Evolutionary conservation across 768 basidiomycete genomes (phyloP).

Genomic region (Amylocystis lapponica): DNA sequence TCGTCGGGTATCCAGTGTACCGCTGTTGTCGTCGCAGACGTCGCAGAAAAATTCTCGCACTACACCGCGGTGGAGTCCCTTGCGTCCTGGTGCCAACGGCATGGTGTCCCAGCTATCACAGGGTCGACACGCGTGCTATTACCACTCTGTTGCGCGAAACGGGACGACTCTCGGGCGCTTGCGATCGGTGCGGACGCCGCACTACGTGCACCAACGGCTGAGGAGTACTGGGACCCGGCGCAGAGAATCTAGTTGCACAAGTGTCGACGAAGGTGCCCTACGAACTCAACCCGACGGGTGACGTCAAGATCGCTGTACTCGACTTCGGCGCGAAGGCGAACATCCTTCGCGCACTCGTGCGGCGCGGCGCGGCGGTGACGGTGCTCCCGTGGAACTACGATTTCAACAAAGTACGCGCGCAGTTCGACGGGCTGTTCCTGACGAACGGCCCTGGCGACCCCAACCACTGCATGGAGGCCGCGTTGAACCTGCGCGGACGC

Average conservation of each 20-base stretch:
- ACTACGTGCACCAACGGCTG: slow-evolving; percentile 47
- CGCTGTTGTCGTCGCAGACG: slow-evolving; percentile 89
- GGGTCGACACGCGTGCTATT: slow-evolving; percentile 98
- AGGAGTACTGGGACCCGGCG: slow-evolving; percentile 93
- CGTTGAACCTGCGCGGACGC: slow-evolving; percentile 72
- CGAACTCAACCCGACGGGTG: slow-evolving; percentile 79
- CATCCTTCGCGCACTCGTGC: slow-evolving; percentile 88
- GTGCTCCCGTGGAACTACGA: slow-evolving; percentile 98
- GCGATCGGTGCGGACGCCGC: slow-evolving; percentile 73
- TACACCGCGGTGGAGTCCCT: slow-evolving; percentile 91
- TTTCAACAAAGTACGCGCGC: slow-evolving; percentile 86
- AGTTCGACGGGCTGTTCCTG: slow-evolving; percentile 92
- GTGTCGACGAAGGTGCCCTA: slow-evolving; percentile 84
- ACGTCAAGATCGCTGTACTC: slow-evolving; percentile 89
- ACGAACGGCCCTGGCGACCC: slow-evolving; percentile 98
- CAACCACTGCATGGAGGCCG: slow-evolving; percentile 80
- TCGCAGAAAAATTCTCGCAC: slow-evolving; percentile 94
- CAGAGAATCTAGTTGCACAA: slow-evolving; percentile 91
- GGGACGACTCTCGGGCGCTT: slow-evolving; percentile 94
- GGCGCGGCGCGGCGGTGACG: slow-evolving; percentile 87
- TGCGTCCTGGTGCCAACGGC: slow-evolving; percentile 86
- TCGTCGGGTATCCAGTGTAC: slow-evolving; percentile 86
- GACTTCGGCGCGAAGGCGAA: slow-evolving; percentile 99
- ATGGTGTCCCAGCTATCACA: slow-evolving; percentile 88
- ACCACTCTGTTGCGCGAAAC: slow-evolving; percentile 88